A percentile compares a stretch with the other conserved stretches of the same genome.
Evolutionary conservation across 2,329 filamentous ascomycete species (phyloP).

Genomic region (Lecanicillium sp.): DNA sequence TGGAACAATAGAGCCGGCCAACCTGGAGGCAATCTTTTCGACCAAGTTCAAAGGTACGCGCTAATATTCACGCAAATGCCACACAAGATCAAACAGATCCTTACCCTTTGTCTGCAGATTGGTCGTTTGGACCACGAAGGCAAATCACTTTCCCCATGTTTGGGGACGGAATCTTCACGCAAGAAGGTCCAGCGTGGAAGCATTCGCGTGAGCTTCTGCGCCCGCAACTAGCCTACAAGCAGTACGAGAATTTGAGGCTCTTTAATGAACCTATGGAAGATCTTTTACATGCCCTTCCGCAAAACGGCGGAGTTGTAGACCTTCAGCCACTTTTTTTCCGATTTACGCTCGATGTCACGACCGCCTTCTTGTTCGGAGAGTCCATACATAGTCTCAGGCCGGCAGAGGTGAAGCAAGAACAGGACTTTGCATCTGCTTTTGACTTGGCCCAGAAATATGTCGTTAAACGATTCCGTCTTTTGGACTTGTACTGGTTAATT

Average conservation of each 20-base stretch:
- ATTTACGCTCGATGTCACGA: constrained; percentile 33
- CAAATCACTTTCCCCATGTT: constrained; percentile 20
- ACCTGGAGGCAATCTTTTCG: background rate
- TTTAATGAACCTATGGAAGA: background rate
- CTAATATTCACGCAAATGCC: constrained; percentile 1
- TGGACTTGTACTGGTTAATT: constrained; percentile 7
- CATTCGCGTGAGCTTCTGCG: constrained; percentile 6
- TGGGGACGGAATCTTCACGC: constrained; percentile 16
- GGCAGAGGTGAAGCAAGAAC: background rate
- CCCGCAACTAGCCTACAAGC: constrained; percentile 3
- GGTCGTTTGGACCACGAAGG: background rate
- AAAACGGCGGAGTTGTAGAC: constrained; percentile 22
- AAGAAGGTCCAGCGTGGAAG: constrained; percentile 5
- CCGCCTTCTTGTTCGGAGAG: constrained; percentile 36
- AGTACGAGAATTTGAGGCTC: constrained; percentile 1
- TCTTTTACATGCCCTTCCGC: background rate
- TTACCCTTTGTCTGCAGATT: background rate
- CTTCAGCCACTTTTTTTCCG: constrained; percentile 35
- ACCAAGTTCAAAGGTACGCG: background rate
- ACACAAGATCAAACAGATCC: background rate
- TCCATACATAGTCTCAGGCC: background rate
- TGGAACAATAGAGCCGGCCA: background rate
- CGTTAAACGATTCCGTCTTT: constrained; percentile 7
- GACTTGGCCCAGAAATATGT: constrained; percentile 7
- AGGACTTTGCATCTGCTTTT: constrained; percentile 7